These are phyloP conservation scores for Aspergillus baeticus DNA, from an alignment of 495 filamentous ascomycete species.

Conservation along the genomic window DNA sequence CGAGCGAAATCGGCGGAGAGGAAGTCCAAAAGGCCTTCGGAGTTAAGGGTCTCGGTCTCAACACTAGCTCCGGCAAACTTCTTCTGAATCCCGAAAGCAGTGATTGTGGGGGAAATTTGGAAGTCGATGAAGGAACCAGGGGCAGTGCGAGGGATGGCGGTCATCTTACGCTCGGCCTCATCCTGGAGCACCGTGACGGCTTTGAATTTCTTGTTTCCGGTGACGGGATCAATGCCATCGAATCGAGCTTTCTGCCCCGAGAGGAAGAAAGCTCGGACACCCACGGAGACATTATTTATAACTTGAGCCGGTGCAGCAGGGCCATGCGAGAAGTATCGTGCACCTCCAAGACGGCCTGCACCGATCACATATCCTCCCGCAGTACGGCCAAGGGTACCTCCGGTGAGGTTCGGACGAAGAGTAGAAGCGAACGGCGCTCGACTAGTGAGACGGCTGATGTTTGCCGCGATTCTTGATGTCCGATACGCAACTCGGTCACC, in stretches of 20 bases:
- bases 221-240: slow-evolving; percentile 64
- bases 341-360: slow-evolving; percentile 66
- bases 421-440: slow-evolving; percentile 86
- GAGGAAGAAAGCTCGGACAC: slow-evolving; percentile 85
- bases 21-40: slow-evolving; percentile 75
- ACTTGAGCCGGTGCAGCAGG: slow-evolving; percentile 85
- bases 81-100: slow-evolving; percentile 60
- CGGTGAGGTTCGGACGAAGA: slow-evolving; percentile 88
- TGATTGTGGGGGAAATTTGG: slow-evolving; percentile 80
- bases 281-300: slow-evolving; percentile 89
- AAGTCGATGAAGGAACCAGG: slow-evolving; percentile 85
- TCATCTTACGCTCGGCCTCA: slow-evolving; percentile 61
- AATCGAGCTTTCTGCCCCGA: slow-evolving; percentile 82
- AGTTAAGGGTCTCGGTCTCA: slow-evolving; percentile 58
- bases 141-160: slow-evolving; percentile 47
- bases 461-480: slow-evolving; percentile 62
- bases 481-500: slow-evolving; percentile 65
- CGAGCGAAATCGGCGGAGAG: slow-evolving; percentile 88
- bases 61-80: slow-evolving; percentile 28
- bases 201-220: slow-evolving; percentile 76
- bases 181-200: slow-evolving; percentile 68
- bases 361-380: slow-evolving; percentile 83
- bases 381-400: slow-evolving; percentile 79
- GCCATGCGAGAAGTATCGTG: slow-evolving; percentile 85
- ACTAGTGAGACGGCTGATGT: slow-evolving; percentile 64